These are phyloP conservation scores for Neurospora hispaniola DNA, from an alignment of 495 filamentous ascomycete species.

Conservation along the genomic window DNA sequence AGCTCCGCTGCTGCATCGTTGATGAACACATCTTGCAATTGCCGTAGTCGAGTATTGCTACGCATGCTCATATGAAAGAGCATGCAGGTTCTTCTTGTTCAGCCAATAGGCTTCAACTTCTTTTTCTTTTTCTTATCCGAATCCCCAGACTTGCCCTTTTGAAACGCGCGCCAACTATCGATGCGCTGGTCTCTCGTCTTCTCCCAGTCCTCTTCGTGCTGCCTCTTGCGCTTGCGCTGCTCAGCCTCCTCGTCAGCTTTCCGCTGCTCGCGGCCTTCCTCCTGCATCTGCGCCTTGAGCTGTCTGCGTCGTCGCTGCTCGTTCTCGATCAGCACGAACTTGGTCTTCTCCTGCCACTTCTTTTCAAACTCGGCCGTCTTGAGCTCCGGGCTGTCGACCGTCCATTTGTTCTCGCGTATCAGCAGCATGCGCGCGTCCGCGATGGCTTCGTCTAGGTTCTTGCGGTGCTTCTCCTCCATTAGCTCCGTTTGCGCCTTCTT, in stretches of 20 bases:
- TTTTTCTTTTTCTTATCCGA: conserved; percentile 90
- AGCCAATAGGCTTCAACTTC: conserved; percentile 58
- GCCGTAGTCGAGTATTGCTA: neutral
- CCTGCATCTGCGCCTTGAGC: conserved; percentile 87
- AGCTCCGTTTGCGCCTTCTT: conserved; percentile 88
- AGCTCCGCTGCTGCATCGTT: neutral
- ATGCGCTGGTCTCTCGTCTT: conserved; percentile 83
- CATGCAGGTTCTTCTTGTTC: conserved; percentile 5
- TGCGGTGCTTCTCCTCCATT: conserved; percentile 86
- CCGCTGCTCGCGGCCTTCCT: conserved; percentile 86
- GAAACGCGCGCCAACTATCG: conserved; percentile 87
- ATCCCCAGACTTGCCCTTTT: conserved; percentile 50
- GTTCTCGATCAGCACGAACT: conserved; percentile 83
- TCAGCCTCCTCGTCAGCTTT: conserved; percentile 81
- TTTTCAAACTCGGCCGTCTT: conserved; percentile 69
- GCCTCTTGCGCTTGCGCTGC: conserved; percentile 80
- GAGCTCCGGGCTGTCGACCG: conserved; percentile 74
- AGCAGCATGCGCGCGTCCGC: conserved; percentile 89
- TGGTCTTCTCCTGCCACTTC: conserved; percentile 88
- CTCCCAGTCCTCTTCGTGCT: conserved; percentile 91
- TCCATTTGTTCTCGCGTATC: conserved; percentile 90
- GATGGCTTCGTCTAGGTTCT: conserved; percentile 83
- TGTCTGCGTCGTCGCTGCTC: conserved; percentile 76
- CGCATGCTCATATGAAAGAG: neutral
- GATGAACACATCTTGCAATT: neutral